phyloP scores from a whole-genome alignment of 805 yeast species.

The Barnettozyma sucrosica region DNA sequence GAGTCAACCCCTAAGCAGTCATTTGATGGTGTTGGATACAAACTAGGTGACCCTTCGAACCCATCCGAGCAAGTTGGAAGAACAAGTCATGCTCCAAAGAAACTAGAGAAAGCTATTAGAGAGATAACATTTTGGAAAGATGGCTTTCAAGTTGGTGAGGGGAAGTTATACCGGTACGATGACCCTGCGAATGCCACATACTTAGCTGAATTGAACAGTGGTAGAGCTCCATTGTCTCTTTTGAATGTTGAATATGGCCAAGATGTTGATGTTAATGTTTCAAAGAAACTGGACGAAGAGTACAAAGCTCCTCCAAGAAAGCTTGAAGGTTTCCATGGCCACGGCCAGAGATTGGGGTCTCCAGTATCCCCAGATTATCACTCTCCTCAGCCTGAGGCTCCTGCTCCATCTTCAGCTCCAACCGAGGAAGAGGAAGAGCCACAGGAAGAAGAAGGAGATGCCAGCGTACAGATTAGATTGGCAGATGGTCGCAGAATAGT shows the following conservation, averaged over 20 bases:
- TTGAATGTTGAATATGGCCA: constrained; percentile 84
- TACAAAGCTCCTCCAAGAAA: constrained; percentile 61
- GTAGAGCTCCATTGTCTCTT: constrained; percentile 84
- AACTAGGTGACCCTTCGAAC: constrained; percentile 32
- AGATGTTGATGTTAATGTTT: constrained; percentile 88
- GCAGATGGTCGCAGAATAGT: constrained; percentile 74
- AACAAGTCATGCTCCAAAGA: constrained; percentile 29
- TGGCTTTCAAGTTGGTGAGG: constrained; percentile 94
- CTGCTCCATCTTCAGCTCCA: constrained; percentile 14
- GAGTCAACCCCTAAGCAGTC: constrained; percentile 27
- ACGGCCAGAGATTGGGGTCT: constrained; percentile 83
- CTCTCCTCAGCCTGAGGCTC: constrained; percentile 13
- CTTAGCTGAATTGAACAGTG: constrained; percentile 74
- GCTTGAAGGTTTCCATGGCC: constrained; percentile 67
- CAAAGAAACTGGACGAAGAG: constrained; percentile 74
- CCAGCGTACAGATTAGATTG: constrained; percentile 73
- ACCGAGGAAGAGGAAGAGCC: constrained; percentile 22
- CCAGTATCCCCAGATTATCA: constrained; percentile 71
- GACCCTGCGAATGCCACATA: constrained; percentile 84
- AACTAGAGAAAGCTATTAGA: constrained; percentile 54
- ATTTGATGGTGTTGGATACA: constrained; percentile 36
- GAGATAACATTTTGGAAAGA: constrained; percentile 93
- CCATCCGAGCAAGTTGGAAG: constrained; percentile 32
- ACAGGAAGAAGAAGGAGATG: constrained; percentile 45
- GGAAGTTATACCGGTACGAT: constrained; percentile 77